Conservation (phyloP, 2,329 filamentous ascomycete species). For the Plenodomus biglobosus region DNA sequence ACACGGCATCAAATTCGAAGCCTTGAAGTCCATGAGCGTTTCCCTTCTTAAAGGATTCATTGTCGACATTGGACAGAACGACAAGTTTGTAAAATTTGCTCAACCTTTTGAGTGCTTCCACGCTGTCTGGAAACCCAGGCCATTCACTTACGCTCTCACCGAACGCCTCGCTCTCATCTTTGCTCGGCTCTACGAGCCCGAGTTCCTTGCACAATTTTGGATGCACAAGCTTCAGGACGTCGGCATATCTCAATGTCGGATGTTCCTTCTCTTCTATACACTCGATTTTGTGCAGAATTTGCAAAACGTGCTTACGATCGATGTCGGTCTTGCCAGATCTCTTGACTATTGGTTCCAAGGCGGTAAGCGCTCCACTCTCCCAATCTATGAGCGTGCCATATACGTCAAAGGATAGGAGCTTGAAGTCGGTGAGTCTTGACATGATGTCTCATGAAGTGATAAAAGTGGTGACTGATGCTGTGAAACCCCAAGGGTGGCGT, state of each 20-base stretch:
- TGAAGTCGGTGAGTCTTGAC: constrained; percentile 46
- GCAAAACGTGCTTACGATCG: constrained; percentile 34
- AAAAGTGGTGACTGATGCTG: background rate
- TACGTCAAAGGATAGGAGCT: constrained; percentile 71
- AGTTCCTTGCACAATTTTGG: constrained; percentile 52
- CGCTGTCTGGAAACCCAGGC: constrained; percentile 60
- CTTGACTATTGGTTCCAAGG: constrained; percentile 56
- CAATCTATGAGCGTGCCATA: constrained; percentile 81
- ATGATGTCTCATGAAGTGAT: constrained; percentile 14
- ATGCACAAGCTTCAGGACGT: constrained; percentile 58
- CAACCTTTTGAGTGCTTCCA: constrained; percentile 55
- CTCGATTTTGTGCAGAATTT: constrained; percentile 52
- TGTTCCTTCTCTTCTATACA: constrained; percentile 54
- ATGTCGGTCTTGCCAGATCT: constrained; percentile 25
- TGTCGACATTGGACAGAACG: constrained; percentile 63
- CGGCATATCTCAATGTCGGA: constrained; percentile 61
- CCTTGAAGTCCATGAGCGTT: constrained; percentile 55
- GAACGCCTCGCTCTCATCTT: constrained; percentile 52
- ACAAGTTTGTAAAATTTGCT: constrained; percentile 59
- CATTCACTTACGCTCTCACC: constrained; percentile 57
- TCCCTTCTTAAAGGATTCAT: constrained; percentile 53
- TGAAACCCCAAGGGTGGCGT: no score
- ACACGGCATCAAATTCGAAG: constrained; percentile 63
- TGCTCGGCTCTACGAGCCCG: constrained; percentile 41
- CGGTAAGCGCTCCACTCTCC: constrained; percentile 64